Evolutionary conservation across 805 yeast species (phyloP).

Genomic region (Pichia nakasei): DNA sequence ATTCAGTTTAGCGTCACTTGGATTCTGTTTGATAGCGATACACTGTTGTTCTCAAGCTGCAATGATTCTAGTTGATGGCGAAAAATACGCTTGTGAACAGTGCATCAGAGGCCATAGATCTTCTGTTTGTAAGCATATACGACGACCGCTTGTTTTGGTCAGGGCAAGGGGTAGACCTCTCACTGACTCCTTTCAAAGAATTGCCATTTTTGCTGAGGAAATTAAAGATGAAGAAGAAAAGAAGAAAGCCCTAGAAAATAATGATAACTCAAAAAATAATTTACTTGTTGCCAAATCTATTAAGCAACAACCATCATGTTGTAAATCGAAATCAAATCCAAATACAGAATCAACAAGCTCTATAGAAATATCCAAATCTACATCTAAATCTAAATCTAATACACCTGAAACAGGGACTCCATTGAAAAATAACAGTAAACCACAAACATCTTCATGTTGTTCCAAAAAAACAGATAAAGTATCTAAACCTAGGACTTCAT

Average conservation of each 20-base stretch:
- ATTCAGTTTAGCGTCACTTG: not conserved
- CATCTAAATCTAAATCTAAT: no score
- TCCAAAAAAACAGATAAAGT: not conserved
- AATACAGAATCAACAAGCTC: not conserved
- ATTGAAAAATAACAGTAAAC: not conserved
- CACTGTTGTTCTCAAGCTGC: no score
- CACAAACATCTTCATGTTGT: not conserved
- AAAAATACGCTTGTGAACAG: conserved; percentile 73
- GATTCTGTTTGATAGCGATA: no score
- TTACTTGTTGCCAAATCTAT: conserved; percentile 1
- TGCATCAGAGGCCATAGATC: conserved; percentile 94
- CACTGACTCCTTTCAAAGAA: conserved; percentile 45
- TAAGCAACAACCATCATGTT: not conserved
- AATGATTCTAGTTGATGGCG: conserved; percentile 65
- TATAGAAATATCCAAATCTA: no score
- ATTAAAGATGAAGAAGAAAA: conserved; percentile 3
- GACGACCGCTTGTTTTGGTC: conserved; percentile 75
- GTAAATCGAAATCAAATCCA: not conserved
- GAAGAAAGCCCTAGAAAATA: not conserved
- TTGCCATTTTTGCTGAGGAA: conserved; percentile 48
- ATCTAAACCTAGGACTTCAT: not conserved
- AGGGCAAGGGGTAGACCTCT: conserved; percentile 85
- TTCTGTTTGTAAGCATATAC: conserved; percentile 73
- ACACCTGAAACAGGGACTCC: not conserved
- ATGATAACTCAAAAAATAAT: not conserved